A percentile compares a stretch with the other conserved stretches of the same genome.
Conservation (phyloP, 2,329 filamentous ascomycete species). For the Tympanopsis confertula region DNA sequence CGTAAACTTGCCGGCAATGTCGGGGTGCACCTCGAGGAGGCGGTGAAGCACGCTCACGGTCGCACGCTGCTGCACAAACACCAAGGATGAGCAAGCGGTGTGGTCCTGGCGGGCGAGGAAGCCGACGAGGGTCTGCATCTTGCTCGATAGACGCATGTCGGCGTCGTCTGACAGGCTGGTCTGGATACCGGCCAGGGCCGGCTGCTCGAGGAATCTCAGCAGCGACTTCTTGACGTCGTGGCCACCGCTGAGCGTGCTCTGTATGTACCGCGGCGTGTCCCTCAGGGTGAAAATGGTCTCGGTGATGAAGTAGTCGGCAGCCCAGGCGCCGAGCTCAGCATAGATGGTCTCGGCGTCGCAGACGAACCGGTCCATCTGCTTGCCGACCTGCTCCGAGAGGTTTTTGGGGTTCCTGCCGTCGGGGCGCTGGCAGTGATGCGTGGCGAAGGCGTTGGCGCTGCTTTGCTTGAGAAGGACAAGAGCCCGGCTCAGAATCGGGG, state of each 20-base stretch:
- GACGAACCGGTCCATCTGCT: slow-evolving; percentile 43
- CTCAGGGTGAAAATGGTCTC: slow-evolving; percentile 27
- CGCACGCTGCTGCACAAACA: slow-evolving; percentile 56
- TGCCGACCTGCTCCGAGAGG: slow-evolving; percentile 31
- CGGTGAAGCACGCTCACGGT: slow-evolving; percentile 48
- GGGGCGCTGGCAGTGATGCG: no score
- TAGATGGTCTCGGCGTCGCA: slow-evolving; percentile 36
- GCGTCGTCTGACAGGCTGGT: slow-evolving; percentile 32
- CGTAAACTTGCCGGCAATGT: slow-evolving; percentile 29
- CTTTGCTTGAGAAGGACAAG: no score
- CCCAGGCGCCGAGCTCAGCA: slow-evolving; percentile 54
- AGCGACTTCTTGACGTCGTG: slow-evolving; percentile 2
- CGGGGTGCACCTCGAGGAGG: slow-evolving; percentile 40
- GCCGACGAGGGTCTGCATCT: not conserved
- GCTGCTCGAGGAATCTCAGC: slow-evolving; percentile 22
- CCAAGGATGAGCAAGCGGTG: slow-evolving; percentile 26
- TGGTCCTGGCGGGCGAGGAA: not conserved
- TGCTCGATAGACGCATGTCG: slow-evolving; percentile 6
- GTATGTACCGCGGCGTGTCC: slow-evolving; percentile 9
- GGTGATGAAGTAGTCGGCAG: slow-evolving; percentile 53
- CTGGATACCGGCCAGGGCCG: slow-evolving; percentile 36
- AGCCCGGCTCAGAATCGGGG: no score
- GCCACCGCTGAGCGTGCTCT: slow-evolving; percentile 8
- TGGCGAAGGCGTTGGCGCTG: slow-evolving; percentile 16
- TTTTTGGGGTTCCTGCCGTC: slow-evolving; percentile 21